These are phyloP conservation scores for Aspergillus incahuasiensis DNA, from an alignment of 495 filamentous ascomycete species.

Conservation along the genomic window DNA sequence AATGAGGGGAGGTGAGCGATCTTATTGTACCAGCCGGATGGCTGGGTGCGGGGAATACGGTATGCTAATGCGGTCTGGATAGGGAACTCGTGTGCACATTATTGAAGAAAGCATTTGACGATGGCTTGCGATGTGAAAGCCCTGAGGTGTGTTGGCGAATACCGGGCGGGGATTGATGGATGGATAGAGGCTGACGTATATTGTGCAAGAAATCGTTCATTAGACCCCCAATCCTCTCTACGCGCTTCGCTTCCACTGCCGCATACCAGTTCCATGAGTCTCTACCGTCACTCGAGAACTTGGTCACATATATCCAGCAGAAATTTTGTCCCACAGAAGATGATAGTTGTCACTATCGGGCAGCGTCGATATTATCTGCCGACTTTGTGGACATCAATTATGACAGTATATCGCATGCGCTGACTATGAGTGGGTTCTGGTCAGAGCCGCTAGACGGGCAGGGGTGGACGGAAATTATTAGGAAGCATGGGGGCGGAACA, in stretches of 20 bases:
- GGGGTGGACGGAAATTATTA: slow-evolving; percentile 49
- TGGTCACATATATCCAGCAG: slow-evolving; percentile 54
- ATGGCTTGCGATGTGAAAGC: slow-evolving; percentile 47
- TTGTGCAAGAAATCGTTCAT: slow-evolving; percentile 60
- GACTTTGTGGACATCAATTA: slow-evolving; percentile 74
- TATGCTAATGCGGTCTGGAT: slow-evolving; percentile 8
- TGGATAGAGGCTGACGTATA: not conserved
- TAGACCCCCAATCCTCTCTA: slow-evolving; percentile 52
- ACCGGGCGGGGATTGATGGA: too few species aligned
- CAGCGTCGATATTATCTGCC: slow-evolving; percentile 41
- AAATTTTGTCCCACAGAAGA: slow-evolving; percentile 48
- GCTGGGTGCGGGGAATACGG: not conserved
- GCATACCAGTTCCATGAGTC: slow-evolving; percentile 65
- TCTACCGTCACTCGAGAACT: slow-evolving; percentile 50
- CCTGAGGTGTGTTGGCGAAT: slow-evolving; percentile 47
- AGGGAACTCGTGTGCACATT: slow-evolving; percentile 58
- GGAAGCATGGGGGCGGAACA: slow-evolving; percentile 27
- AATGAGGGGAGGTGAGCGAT: slow-evolving; percentile 26
- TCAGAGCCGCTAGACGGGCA: slow-evolving; percentile 33
- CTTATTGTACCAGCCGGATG: not conserved
- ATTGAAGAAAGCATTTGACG: slow-evolving; percentile 58
- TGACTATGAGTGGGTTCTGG: slow-evolving; percentile 62
- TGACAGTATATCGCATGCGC: slow-evolving; percentile 61
- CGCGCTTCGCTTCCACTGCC: slow-evolving; percentile 61
- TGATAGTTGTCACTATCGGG: slow-evolving; percentile 33